A percentile compares a stretch with the other conserved stretches of the same genome.
Evolutionary conservation across 306 rosid species (phyloP).

Genomic region (Vigna mungo): DNA sequence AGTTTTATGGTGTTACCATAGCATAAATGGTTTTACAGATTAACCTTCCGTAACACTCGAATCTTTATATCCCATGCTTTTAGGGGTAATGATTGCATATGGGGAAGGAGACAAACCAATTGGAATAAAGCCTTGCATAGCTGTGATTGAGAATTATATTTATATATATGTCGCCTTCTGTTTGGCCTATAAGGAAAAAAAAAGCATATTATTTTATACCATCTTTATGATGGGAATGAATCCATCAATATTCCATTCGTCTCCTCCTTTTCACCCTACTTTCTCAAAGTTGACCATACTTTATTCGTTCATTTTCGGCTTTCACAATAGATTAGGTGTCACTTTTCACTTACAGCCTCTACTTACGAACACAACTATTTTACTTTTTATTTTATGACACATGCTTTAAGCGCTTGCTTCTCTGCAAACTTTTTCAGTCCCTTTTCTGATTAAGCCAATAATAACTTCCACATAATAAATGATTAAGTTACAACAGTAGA

Average conservation of each 20-base stretch:
- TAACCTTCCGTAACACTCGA: neutral
- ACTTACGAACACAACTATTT: constrained; percentile 21
- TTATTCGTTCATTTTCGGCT: constrained; percentile 23
- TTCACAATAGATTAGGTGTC: constrained; percentile 22
- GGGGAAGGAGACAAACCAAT: constrained; percentile 39
- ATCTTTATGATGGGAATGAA: constrained; percentile 31
- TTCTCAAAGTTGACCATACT: constrained; percentile 40
- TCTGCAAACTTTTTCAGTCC: neutral
- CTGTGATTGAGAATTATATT: constrained; percentile 1
- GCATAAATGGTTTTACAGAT: constrained; percentile 14
- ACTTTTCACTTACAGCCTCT: constrained; percentile 35
- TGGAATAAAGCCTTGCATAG: constrained; percentile 1
- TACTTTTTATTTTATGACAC: neutral
- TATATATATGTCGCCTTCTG: constrained; percentile 43
- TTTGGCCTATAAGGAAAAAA: constrained; percentile 3
- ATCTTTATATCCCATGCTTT: constrained; percentile 14
- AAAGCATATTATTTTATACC: constrained; percentile 20
- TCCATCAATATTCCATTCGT: constrained; percentile 3
- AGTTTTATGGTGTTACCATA: constrained; percentile 8
- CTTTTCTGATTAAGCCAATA: neutral
- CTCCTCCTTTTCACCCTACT: neutral
- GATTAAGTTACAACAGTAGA: neutral
- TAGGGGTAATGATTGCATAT: constrained; percentile 10
- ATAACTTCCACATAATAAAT: neutral
- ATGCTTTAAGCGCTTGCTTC: constrained; percentile 25